Percentiles rank a stretch among this genome's conserved stretches.
phyloP scores from a whole-genome alignment of 2,329 filamentous ascomycete species.

The Dichotomopilus funicola region DNA sequence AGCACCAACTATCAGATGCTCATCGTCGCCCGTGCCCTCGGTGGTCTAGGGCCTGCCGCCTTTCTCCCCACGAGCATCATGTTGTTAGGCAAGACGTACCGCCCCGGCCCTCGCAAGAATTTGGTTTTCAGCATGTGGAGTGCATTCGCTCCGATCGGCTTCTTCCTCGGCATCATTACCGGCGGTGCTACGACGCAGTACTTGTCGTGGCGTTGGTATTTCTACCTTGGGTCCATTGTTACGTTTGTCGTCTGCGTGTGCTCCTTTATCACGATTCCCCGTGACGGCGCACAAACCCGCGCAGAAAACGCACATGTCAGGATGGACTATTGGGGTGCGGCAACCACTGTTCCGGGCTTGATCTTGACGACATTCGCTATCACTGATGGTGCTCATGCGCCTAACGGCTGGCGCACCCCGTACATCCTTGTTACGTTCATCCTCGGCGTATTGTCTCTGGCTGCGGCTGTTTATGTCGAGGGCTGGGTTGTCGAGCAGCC shows the following conservation, averaged over 20 bases:
- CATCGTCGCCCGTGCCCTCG: constrained; percentile 65
- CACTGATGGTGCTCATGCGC: constrained; percentile 64
- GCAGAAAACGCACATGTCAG: constrained; percentile 22
- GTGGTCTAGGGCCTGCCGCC: constrained; percentile 66
- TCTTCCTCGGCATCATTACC: constrained; percentile 60
- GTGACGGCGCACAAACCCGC: constrained; percentile 24
- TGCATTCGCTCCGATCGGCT: constrained; percentile 50
- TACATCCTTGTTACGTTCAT: constrained; percentile 63
- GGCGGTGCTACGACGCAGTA: constrained; percentile 57
- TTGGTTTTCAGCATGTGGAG: constrained; percentile 56
- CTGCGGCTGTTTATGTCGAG: constrained; percentile 61
- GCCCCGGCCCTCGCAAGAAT: constrained; percentile 66
- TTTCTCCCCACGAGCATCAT: constrained; percentile 65
- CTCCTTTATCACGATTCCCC: constrained; percentile 35
- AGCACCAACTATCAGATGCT: constrained; percentile 62
- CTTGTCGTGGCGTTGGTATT: constrained; percentile 61
- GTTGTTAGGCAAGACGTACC: constrained; percentile 61
- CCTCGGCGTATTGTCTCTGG: constrained; percentile 54
- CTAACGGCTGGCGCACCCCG: constrained; percentile 63
- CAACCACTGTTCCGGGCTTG: constrained; percentile 56
- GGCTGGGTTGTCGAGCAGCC: constrained; percentile 63
- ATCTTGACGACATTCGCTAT: constrained; percentile 68
- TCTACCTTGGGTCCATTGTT: constrained; percentile 52
- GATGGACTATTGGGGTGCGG: constrained; percentile 65
- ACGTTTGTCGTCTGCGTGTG: constrained; percentile 42